Evolutionary conservation across 306 rosid species (phyloP).

Genomic region (Trifolium repens): DNA sequence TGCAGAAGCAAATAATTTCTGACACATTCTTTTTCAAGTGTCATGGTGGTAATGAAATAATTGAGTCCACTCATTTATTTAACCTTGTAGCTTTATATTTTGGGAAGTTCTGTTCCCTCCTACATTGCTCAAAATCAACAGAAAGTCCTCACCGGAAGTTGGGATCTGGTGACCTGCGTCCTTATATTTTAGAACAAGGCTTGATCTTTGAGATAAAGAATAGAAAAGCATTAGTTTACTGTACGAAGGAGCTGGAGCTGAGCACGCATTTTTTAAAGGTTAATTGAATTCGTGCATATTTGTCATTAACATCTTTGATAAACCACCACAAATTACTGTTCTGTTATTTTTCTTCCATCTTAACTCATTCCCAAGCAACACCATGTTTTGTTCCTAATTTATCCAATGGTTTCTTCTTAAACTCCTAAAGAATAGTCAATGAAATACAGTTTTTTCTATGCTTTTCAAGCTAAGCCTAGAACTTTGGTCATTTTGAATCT

Average conservation of each 20-base stretch:
- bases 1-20: slow-evolving; percentile 39
- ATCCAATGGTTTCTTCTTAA: neutral
- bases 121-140: too few relatives aligned
- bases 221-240: slow-evolving; percentile 19
- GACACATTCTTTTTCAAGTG: slow-evolving; percentile 19
- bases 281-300: neutral
- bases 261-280: neutral
- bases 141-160: neutral
- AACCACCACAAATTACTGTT: neutral
- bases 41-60: slow-evolving; percentile 29
- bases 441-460: too few relatives aligned
- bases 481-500: too few relatives aligned
- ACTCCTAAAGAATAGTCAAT: neutral
- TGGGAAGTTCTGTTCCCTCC: neutral
- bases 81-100: slow-evolving; percentile 15
- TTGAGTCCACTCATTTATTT: neutral
- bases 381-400: neutral
- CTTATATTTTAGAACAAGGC: slow-evolving; percentile 14
- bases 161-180: too few relatives aligned
- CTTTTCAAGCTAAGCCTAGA: too few relatives aligned
- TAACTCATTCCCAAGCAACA: neutral
- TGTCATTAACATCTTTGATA: neutral
- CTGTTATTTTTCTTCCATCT: neutral
- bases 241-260: slow-evolving; percentile 26
- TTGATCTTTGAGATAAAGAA: slow-evolving; percentile 35